phyloP scores from a whole-genome alignment of 768 basidiomycete species.

The Pisolithus orientalis region DNA sequence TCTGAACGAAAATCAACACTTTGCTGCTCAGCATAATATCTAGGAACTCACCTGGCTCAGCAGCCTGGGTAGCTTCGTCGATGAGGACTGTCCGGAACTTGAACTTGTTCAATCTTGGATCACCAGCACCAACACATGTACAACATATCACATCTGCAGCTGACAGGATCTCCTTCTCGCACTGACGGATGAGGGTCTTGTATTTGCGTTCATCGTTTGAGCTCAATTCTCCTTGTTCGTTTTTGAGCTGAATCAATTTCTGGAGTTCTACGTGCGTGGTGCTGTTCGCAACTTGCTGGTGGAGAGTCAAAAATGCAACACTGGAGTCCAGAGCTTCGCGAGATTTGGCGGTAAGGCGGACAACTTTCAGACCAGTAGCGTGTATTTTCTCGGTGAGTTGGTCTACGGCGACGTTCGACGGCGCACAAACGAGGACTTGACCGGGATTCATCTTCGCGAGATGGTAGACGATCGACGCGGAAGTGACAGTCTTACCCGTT shows the following conservation, averaged over 20 bases:
- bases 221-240: constrained; percentile 94
- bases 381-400: constrained; percentile 99
- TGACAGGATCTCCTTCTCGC: constrained; percentile 94
- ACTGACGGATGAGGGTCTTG: constrained; percentile 89
- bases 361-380: constrained; percentile 96
- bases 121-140: constrained; percentile 96
- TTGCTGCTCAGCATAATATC: background rate
- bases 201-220: constrained; percentile 97
- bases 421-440: constrained; percentile 97
- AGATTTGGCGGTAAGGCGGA: constrained; percentile 95
- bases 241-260: constrained; percentile 97
- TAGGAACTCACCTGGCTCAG: constrained; percentile 72
- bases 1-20: constrained; percentile 43
- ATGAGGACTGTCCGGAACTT: constrained; percentile 99
- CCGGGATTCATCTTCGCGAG: constrained; percentile 99
- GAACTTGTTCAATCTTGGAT: constrained; percentile 91
- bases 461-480: constrained; percentile 97
- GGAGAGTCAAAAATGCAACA: constrained; percentile 87
- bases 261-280: constrained; percentile 95
- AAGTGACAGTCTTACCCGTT: constrained; percentile 98
- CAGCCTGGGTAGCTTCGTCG: constrained; percentile 97
- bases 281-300: constrained; percentile 95
- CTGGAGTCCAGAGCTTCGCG: constrained; percentile 98
- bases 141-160: constrained; percentile 98
- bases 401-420: constrained; percentile 98